These are phyloP conservation scores for Fusarium guadeloupense DNA, from an alignment of 2,329 filamentous ascomycete species.

Conservation along the genomic window DNA sequence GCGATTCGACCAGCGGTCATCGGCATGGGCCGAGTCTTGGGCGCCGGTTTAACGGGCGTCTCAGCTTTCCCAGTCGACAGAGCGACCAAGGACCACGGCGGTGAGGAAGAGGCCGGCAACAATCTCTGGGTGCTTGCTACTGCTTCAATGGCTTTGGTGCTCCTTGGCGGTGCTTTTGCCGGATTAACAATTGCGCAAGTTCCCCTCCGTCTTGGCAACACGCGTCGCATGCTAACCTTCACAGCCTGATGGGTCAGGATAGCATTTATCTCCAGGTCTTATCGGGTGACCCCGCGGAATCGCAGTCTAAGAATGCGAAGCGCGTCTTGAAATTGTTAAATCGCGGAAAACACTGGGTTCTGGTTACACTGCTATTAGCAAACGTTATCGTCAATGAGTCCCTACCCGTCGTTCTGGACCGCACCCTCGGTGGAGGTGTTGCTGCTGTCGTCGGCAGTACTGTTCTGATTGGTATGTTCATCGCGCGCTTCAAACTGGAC, in stretches of 20 bases:
- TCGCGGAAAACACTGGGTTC: conserved; percentile 96
- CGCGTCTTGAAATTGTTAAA: conserved; percentile 83
- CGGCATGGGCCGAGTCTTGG: conserved; percentile 61
- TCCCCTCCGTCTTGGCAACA: conserved; percentile 23
- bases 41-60: conserved; percentile 59
- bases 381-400: conserved; percentile 99
- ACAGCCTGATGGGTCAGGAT: conserved; percentile 75
- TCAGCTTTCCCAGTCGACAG: conserved; percentile 56
- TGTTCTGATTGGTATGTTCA: conserved; percentile 81
- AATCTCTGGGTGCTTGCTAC: conserved; percentile 83
- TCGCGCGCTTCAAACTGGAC: conserved; percentile 1
- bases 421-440: conserved; percentile 92
- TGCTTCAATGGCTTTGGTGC: conserved; percentile 80
- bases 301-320: conserved; percentile 86
- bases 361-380: conserved; percentile 91
- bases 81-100: conserved; percentile 49
- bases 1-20: conserved; percentile 60
- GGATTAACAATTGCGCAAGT: conserved; percentile 87
- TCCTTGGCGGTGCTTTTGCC: conserved; percentile 92
- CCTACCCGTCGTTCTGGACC: conserved; percentile 91
- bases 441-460: conserved; percentile 94
- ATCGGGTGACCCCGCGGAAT: conserved; percentile 81
- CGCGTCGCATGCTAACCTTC: conserved; percentile 31
- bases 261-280: conserved; percentile 98
- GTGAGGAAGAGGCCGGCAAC: conserved; percentile 64